Evolutionary conservation across 345 rosid species (phyloP), one percentile per base, ranked within the genome.

Genomic region (Citrus mangshanensis): DNA sequence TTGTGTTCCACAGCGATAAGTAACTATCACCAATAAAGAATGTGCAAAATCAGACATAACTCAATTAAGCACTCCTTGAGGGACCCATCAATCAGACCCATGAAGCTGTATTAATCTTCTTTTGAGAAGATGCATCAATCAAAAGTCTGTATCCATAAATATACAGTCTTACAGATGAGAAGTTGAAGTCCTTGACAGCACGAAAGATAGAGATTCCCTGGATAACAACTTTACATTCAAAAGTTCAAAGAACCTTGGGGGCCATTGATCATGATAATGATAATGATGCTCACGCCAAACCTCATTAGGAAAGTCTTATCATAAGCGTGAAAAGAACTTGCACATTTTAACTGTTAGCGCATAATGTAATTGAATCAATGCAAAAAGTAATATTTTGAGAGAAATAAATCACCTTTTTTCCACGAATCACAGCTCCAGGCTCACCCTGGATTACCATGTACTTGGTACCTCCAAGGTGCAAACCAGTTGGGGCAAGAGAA

Each of bases 381-480:
- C 25, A 21, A 51, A 0, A 2, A 0, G 2, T 2, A 37, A 32
- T 51, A 55, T 28, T 37, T 7, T 13, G 35, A 68, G 72, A 32
- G 75, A 73, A 70, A 79, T 77, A 55, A 58, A 40, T 35, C n/a
- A 86, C 91, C 96, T 92, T 92, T 73, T 90, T 92, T 76, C 96
- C 96, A 55, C 96, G 92, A 68, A 92, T 90, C 59, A 90, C 96
- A 25, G 93, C 93, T 84, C 83, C 83, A 10, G 92, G 82, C 85
- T 90, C 90, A 65, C 90, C 88, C 73, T 87, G 90, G 68, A 87
- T 85, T 21, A 87, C 90, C 88, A 87, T 85, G 81, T 90, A 92
- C 85, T 92, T 92, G 9, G 68, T 60, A 28, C 94, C 91, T 34
- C 80, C 89, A 0, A 92, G 84, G 82, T 81, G 83, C 77, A 92